Evolutionary conservation across 1,139 yeast species (phyloP).

Genomic region (Entelexis paramagnoliae): DNA sequence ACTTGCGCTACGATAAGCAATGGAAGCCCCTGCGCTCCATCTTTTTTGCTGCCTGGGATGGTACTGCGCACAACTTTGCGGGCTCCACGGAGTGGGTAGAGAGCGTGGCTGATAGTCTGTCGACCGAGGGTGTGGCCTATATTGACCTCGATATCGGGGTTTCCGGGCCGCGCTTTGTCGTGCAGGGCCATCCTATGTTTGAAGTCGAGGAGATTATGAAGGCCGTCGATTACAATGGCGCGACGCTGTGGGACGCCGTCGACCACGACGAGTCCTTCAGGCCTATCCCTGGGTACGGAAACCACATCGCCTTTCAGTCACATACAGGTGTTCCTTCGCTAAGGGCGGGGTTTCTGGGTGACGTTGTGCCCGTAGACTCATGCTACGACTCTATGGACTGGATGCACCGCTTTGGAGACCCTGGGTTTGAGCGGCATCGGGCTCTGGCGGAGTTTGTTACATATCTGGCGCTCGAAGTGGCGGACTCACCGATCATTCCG

Average conservation of each 20-base stretch:
- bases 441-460: conserved; percentile 52
- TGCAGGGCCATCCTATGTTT: conserved; percentile 60
- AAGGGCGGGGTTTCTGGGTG: conserved; percentile 42
- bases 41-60: conserved; percentile 81
- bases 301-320: conserved; percentile 57
- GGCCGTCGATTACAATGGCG: conserved; percentile 35
- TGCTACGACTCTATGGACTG: conserved; percentile 58
- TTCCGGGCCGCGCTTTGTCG: conserved; percentile 55
- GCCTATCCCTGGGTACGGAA: conserved; percentile 41
- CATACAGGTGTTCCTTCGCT: conserved; percentile 61
- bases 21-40: conserved; percentile 84
- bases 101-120: conserved; percentile 42
- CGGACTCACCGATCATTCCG: conserved; percentile 71
- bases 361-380: conserved; percentile 44
- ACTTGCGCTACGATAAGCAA: conserved; percentile 50
- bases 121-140: conserved; percentile 57
- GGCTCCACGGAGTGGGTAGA: conserved; percentile 80
- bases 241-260: conserved; percentile 13
- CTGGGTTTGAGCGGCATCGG: conserved; percentile 47
- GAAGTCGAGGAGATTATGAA: conserved; percentile 39
- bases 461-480: conserved; percentile 43
- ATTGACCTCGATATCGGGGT: conserved; percentile 69
- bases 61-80: conserved; percentile 67
- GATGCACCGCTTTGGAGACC: conserved; percentile 44
- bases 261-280: neutral